A percentile compares a stretch with the other conserved stretches of the same genome.
Conservation (phyloP, 768 basidiomycete species). For the Boletus sensibilis region DNA sequence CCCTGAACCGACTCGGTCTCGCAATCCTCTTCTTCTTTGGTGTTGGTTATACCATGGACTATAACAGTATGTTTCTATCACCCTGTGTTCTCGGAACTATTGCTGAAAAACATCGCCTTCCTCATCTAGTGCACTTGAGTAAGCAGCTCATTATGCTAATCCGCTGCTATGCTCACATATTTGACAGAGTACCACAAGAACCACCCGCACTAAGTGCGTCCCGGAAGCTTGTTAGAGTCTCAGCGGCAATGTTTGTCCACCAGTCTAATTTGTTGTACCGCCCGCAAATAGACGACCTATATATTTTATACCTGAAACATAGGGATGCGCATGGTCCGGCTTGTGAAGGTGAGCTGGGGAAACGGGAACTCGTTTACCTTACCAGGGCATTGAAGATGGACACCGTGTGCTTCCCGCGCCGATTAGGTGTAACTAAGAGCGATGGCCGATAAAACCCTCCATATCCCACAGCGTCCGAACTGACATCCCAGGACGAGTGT, state of each 20-base stretch:
- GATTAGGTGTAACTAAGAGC: not conserved
- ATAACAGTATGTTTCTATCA: slow-evolving; percentile 66
- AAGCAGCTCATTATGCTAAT: slow-evolving; percentile 32
- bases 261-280: slow-evolving; percentile 22
- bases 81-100: not conserved
- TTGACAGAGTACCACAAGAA: slow-evolving; percentile 85
- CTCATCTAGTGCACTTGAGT: slow-evolving; percentile 77
- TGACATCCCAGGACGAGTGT: slow-evolving; percentile 2
- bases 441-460: not conserved
- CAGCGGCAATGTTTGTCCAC: slow-evolving; percentile 3
- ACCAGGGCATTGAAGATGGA: not conserved
- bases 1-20: slow-evolving; percentile 49
- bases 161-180: slow-evolving; percentile 22
- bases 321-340: not conserved
- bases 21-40: slow-evolving; percentile 60
- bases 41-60: slow-evolving; percentile 80
- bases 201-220: slow-evolving; percentile 62
- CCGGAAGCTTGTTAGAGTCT: not conserved
- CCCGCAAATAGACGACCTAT: slow-evolving; percentile 26
- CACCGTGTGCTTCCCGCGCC: not conserved
- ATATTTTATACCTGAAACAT: slow-evolving; percentile 15
- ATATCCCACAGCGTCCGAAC: not conserved
- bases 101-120: slow-evolving; percentile 7
- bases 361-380: not conserved
- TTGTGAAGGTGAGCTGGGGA: slow-evolving; percentile 3